Conservation (phyloP, 2,329 filamentous ascomycete species). For the Endoconidiophora laricicola region DNA sequence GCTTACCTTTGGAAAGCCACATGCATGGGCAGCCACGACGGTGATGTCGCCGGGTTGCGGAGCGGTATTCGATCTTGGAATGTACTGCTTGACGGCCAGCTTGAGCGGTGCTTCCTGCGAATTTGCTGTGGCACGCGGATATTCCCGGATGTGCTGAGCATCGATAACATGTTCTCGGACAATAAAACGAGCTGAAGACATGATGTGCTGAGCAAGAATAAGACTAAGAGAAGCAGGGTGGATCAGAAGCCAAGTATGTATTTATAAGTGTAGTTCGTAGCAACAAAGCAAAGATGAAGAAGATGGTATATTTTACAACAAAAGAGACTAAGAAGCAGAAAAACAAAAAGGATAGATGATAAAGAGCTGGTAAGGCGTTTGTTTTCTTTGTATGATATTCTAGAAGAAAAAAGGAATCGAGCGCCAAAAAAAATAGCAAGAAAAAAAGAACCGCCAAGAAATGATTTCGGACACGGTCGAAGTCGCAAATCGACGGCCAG, state of each 20-base stretch:
- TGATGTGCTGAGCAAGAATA: no score
- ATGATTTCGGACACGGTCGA: no score
- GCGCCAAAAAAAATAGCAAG: background rate
- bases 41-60: slow-evolving; percentile 65
- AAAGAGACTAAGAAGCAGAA: no score
- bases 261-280: no score
- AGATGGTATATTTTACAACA: no score
- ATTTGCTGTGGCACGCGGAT: slow-evolving; percentile 52
- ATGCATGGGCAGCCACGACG: slow-evolving; percentile 74
- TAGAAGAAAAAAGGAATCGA: background rate
- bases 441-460: background rate
- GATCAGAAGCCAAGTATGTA: no score
- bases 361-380: no score
- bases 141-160: slow-evolving; percentile 68
- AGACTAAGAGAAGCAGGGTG: no score
- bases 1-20: slow-evolving; percentile 73
- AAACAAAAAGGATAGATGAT: no score
- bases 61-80: slow-evolving; percentile 49
- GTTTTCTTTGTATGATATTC: background rate
- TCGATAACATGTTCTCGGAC: slow-evolving; percentile 41
- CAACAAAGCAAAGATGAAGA: no score
- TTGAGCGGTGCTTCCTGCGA: slow-evolving; percentile 59
- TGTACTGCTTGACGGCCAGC: slow-evolving; percentile 77
- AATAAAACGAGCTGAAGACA: background rate
- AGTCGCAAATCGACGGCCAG: no score